Percentiles rank a stretch among this genome's conserved stretches.
Evolutionary conservation across 257 asterid genomes (phyloP).

Genomic region (Orobanche coerulescens): DNA sequence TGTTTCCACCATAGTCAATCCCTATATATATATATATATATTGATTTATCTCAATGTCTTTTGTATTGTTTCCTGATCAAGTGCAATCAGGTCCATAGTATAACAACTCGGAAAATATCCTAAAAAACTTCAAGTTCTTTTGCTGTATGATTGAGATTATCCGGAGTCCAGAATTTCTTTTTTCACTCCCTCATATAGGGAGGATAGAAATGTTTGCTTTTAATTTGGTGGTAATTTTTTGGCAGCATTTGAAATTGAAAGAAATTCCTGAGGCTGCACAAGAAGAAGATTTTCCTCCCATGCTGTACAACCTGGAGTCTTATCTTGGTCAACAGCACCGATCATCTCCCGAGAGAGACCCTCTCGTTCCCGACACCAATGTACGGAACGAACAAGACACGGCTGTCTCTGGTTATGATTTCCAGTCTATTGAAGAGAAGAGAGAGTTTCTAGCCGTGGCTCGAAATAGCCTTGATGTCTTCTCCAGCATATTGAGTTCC

Average conservation of each 20-base stretch:
- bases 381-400: constrained; percentile 33
- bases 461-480: constrained; percentile 72
- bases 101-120: no score
- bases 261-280: constrained; percentile 38
- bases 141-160: no score
- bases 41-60: no score
- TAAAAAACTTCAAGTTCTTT: no score
- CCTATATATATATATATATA: no score
- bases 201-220: not conserved
- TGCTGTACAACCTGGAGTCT: constrained; percentile 47
- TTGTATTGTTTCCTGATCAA: no score
- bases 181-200: not conserved
- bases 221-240: constrained; percentile 17
- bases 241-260: constrained; percentile 62
- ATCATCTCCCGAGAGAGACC: constrained; percentile 55
- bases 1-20: no score
- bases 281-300: constrained; percentile 29
- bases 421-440: constrained; percentile 57
- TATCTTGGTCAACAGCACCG: constrained; percentile 45
- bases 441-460: constrained; percentile 61
- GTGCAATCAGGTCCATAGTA: no score
- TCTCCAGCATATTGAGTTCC: constrained; percentile 74
- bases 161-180: no score
- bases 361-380: constrained; percentile 45
- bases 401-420: constrained; percentile 28